Conservation (phyloP, 352 stramenopile genomes). For the Phytophthora constricta region DNA sequence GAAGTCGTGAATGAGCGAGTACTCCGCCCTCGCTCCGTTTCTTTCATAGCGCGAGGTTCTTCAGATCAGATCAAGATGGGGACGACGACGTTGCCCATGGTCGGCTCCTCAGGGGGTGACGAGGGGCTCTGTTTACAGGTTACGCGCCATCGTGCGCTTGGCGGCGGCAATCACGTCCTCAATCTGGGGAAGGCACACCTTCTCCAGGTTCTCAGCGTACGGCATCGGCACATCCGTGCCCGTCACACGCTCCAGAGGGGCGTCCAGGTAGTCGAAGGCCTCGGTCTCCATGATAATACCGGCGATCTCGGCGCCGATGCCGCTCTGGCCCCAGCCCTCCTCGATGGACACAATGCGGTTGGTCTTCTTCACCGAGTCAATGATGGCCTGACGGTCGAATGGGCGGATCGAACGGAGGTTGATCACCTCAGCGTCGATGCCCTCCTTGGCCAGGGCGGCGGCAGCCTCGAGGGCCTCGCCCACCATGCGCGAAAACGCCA, state of each 20-base stretch:
- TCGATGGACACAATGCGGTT: constrained; percentile 97
- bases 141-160: constrained; percentile 86
- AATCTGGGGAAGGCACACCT: constrained; percentile 94
- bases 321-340: constrained; percentile 96
- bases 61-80: constrained; percentile 30
- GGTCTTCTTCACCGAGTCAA: constrained; percentile 98
- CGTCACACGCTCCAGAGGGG: constrained; percentile 97
- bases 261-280: constrained; percentile 99
- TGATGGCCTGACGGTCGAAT: constrained; percentile 97
- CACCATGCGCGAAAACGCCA: constrained; percentile 98
- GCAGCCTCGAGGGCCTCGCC: constrained; percentile 96
- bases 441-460: constrained; percentile 93
- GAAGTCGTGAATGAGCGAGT: constrained; percentile 27
- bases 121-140: constrained; percentile 59
- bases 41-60: constrained; percentile 39
- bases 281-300: constrained; percentile 98
- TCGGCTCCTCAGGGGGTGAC: constrained; percentile 11
- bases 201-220: constrained; percentile 97
- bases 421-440: constrained; percentile 97
- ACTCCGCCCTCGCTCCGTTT: constrained; percentile 35
- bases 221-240: constrained; percentile 99
- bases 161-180: constrained; percentile 94
- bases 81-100: constrained; percentile 25
- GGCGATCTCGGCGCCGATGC: constrained; percentile 97
- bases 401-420: constrained; percentile 94